Percentiles rank a stretch among this genome's conserved stretches.
These are phyloP conservation scores for Suillus plorans DNA, from an alignment of 768 basidiomycete genomes.

Conservation along the genomic window DNA sequence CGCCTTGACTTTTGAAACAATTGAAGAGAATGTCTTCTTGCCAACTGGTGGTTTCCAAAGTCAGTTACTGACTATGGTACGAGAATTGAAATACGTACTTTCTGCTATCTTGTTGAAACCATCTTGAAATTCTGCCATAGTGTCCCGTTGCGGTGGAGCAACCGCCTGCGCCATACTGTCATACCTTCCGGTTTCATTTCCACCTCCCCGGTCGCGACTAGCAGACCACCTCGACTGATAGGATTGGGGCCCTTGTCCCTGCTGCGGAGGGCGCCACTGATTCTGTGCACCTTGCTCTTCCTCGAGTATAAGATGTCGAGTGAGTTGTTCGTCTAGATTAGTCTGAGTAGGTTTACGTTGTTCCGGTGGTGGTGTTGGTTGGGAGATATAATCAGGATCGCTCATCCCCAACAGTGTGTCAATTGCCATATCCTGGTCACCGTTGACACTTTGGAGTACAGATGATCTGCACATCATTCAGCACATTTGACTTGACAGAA, in stretches of 20 bases:
- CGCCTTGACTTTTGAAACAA: conserved; percentile 77
- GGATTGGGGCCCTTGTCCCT: conserved; percentile 19
- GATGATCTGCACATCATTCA: conserved; percentile 44
- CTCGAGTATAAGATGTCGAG: conserved; percentile 68
- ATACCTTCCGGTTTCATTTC: conserved; percentile 12
- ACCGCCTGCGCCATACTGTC: conserved; percentile 11
- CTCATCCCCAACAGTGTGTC: conserved; percentile 82
- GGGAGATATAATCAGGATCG: conserved; percentile 69
- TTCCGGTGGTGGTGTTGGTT: conserved; percentile 14
- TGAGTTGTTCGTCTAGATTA: conserved; percentile 78
- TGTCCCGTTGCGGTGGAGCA: conserved; percentile 42
- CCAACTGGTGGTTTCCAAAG: conserved; percentile 46
- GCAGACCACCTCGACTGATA: conserved; percentile 19
- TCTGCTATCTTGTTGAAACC: conserved; percentile 78
- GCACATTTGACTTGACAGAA: not conserved
- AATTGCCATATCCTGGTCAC: conserved; percentile 73
- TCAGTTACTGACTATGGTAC: not conserved
- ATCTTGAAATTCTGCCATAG: conserved; percentile 68
- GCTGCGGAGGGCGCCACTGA: conserved; percentile 19
- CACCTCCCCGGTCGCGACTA: conserved; percentile 7
- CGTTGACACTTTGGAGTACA: conserved; percentile 70
- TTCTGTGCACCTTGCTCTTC: conserved; percentile 38
- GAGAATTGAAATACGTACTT: conserved; percentile 44
- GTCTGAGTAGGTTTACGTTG: conserved; percentile 43
- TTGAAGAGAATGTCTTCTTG: conserved; percentile 71